Evolutionary conservation across 2,329 filamentous ascomycete genomes (phyloP).

Genomic region (Westerdykella sp.): DNA sequence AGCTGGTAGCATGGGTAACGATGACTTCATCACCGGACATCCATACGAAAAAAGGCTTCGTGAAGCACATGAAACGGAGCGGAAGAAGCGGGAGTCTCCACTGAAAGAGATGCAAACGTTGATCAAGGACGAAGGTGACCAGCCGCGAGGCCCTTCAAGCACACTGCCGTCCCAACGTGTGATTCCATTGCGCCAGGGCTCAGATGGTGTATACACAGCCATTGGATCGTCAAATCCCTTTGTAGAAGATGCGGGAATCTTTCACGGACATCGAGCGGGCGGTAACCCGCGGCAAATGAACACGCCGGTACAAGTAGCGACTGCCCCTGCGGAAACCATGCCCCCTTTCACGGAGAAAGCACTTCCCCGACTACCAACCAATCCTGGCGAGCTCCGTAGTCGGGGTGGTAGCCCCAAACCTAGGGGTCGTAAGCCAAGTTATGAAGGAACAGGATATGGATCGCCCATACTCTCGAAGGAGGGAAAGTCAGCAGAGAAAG

Average conservation of each 20-base stretch:
- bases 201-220: constrained; percentile 13
- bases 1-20: neutral
- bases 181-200: constrained; percentile 3
- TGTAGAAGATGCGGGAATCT: constrained; percentile 1
- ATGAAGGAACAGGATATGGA: constrained; percentile 18
- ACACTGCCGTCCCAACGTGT: constrained; percentile 2
- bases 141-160: neutral
- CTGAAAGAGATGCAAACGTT: neutral
- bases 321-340: too few relatives aligned
- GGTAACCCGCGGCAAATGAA: neutral
- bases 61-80: neutral
- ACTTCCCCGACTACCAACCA: too few relatives aligned
- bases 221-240: constrained; percentile 15
- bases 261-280: neutral
- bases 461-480: neutral
- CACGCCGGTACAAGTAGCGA: too few relatives aligned
- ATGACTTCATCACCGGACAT: neutral
- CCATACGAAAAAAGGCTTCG: neutral
- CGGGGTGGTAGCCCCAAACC: neutral
- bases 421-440: constrained; percentile 16
- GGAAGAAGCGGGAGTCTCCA: neutral
- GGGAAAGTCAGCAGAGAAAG: neutral
- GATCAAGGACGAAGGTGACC: neutral
- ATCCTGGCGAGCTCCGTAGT: neutral
- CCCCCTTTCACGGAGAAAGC: too few relatives aligned